A percentile compares a stretch with the other conserved stretches of the same genome.
These are phyloP conservation scores for Hypoxylon sp. DNA, from an alignment of 2,329 filamentous ascomycete genomes.

Conservation along the genomic window DNA sequence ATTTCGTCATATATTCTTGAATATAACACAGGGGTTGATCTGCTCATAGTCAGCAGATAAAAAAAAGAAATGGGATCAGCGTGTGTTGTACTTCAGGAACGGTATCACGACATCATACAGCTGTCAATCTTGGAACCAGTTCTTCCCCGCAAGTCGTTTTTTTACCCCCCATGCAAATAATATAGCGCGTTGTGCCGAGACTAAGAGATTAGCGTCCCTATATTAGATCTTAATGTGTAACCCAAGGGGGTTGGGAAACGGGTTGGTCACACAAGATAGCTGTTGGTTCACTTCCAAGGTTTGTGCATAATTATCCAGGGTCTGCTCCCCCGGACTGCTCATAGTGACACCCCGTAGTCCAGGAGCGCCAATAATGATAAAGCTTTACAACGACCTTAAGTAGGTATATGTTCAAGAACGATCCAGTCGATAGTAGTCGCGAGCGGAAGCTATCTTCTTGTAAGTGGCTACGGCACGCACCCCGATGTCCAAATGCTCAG, in stretches of 20 bases:
- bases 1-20: conserved; percentile 11
- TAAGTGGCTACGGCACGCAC: neutral
- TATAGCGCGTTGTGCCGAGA: conserved; percentile 15
- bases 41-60: conserved; percentile 5
- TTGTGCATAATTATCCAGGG: conserved; percentile 22
- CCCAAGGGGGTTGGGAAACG: conserved; percentile 1
- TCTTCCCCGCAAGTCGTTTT: conserved; percentile 21
- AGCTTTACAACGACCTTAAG: neutral
- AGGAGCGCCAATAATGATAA: neutral
- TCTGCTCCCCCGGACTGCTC: conserved; percentile 17
- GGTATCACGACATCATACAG: conserved; percentile 25
- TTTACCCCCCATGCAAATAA: conserved; percentile 1
- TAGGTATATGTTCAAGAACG: neutral
- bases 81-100: conserved; percentile 3
- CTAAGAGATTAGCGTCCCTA: conserved; percentile 18
- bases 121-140: conserved; percentile 22
- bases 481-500: neutral
- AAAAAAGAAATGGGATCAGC: conserved; percentile 24
- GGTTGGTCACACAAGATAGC: conserved; percentile 1
- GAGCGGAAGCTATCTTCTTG: neutral
- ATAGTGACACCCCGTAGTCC: neutral
- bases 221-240: conserved; percentile 28
- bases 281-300: conserved; percentile 4
- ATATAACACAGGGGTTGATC: neutral
- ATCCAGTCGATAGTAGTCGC: neutral